Evolutionary conservation across 805 yeast species (phyloP), one percentile per base, ranked within the genome.

Genomic region (Saccharomycopsis guyanensis): DNA sequence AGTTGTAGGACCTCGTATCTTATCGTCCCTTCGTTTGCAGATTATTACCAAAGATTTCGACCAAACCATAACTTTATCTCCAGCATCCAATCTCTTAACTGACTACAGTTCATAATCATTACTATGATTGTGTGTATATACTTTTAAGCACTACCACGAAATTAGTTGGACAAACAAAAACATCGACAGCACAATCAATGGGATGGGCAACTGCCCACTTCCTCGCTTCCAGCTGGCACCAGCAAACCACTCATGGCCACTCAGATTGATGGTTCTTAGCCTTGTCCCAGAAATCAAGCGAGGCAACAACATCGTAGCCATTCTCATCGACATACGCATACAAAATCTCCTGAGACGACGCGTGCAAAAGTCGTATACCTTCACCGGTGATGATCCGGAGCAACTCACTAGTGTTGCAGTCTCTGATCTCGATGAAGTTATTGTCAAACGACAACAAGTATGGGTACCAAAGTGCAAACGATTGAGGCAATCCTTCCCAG

Each of bases 401-500:
- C 49, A 93, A 67, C 54, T 82, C 94, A 3, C 93, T 88, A 15
- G 86, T 78, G 56, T 88, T 95, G 58, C 89, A 87, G 56, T 88
- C 87, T 49, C 98, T 74, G 40, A 93, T 84, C 66, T 93, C 98
- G 61, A 93, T 86, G 57, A 93, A 88, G 49, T 78, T 82, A 16
- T 81, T 76, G 60, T 91, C 97, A 66, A 93, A 93, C 3, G 96
- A 93, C 42, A 93, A 66, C 45, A 93, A 69, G 59, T 88, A 91
- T 3, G 98, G 98, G 66, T 89, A 91, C 75, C 95, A 87, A 39
- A 93, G 71, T 15, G 97, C 94, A 62, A 93, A 87, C 51, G 82
- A 79, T 58, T 84, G 93, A 4, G 98, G 97, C 43, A 80, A 76
- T 32, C 97, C 97, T 66, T 93, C 97, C 98, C 98, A 93, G 59